Conservation (phyloP, 345 rosid species). For the Sisymbrium irio region DNA sequence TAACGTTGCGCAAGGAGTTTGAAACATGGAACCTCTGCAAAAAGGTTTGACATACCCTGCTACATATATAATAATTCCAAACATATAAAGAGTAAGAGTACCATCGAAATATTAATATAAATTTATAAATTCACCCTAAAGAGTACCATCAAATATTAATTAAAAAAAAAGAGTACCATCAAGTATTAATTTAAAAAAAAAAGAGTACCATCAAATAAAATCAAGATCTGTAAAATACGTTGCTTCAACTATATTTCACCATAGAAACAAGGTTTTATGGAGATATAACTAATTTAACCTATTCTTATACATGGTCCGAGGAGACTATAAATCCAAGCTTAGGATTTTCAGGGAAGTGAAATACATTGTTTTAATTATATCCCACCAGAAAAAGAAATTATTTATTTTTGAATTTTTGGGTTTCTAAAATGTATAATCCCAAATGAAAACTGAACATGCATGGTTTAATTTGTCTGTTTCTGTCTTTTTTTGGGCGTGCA, state of each 20-base stretch:
- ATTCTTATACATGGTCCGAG: background rate
- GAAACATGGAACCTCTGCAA: conserved; percentile 16
- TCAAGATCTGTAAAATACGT: background rate
- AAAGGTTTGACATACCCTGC: background rate
- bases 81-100: background rate
- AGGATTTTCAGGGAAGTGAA: background rate
- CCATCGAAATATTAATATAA: no score
- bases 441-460: no score
- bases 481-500: no score
- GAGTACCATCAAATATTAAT: no score
- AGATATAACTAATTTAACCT: background rate
- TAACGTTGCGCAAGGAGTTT: conserved; percentile 25
- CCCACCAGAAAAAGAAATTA: no score
- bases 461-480: no score
- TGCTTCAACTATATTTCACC: background rate
- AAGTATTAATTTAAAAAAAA: no score
- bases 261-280: background rate
- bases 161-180: no score
- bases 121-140: no score
- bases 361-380: background rate
- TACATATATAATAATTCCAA: background rate
- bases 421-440: background rate
- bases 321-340: background rate
- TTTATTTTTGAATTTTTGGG: background rate
- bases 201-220: background rate